Conservation (phyloP, 2,329 filamentous ascomycete species). For the Ramularia collo-cygni region DNA sequence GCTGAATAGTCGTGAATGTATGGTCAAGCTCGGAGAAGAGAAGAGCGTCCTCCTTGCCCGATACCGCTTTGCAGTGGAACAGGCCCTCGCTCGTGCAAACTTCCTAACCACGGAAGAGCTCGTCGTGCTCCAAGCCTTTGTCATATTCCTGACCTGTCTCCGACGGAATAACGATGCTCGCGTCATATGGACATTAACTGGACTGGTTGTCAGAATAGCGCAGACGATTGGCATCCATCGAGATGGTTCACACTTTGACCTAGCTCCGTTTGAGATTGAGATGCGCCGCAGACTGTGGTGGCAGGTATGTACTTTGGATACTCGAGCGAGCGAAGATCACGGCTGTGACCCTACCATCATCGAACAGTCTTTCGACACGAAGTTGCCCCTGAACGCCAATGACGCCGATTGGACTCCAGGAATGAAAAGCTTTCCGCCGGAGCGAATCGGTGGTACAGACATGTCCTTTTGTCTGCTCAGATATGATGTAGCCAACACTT, state of each 20-base stretch:
- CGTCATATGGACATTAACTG: conserved; percentile 53
- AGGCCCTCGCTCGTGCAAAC: conserved; percentile 56
- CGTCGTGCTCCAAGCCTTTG: conserved; percentile 55
- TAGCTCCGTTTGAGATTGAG: conserved; percentile 55
- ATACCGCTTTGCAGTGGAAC: conserved; percentile 58
- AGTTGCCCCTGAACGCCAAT: conserved; percentile 51
- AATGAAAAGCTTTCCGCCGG: conserved; percentile 43
- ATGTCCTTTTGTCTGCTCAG: conserved; percentile 52
- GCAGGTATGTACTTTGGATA: conserved; percentile 53
- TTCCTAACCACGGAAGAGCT: conserved; percentile 57
- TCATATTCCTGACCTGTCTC: conserved; percentile 54
- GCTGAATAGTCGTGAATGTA: conserved; percentile 42
- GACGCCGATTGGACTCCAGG: conserved; percentile 46
- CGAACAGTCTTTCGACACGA: conserved; percentile 54
- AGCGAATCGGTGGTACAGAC: conserved; percentile 49
- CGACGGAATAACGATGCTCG: conserved; percentile 46
- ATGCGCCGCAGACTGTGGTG: conserved; percentile 55
- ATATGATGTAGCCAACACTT: conserved; percentile 45
- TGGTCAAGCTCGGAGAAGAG: conserved; percentile 45
- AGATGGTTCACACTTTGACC: conserved; percentile 49
- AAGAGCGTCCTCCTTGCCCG: conserved; percentile 43
- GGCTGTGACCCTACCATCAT: conserved; percentile 55
- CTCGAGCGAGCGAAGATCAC: conserved; percentile 55
- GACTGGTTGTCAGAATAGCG: conserved; percentile 52
- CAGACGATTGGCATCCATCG: conserved; percentile 56